Base-by-base conservation (phyloP, 768 basidiomycete species). In the Lactarius sp. region DNA sequence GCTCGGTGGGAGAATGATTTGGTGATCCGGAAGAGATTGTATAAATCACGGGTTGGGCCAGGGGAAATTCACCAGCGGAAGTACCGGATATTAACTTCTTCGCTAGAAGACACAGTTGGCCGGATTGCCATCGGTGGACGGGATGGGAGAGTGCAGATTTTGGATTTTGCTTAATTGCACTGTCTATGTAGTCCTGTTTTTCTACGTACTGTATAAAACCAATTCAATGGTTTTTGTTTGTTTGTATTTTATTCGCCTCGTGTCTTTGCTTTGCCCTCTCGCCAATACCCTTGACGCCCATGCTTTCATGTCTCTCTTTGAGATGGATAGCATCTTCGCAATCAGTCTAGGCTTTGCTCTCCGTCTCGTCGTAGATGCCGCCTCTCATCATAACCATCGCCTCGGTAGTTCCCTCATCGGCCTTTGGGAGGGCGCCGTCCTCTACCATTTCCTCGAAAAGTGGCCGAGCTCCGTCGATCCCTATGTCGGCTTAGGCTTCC, bases 341-440 rank as follows among this genome's bases (percentile, higher is more conserved):
- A 87, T 90, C 69, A 82, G 77, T 61, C 76, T 83, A 54, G 89
- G 89, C 46, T 83, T 91, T 62, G 79, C 75, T 36, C 74, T 90
- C 56, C 88, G 88, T 59, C 74, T 84, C 61, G 77, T 88, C 61
- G 75, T 90, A 64, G 83, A 83, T 73, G 58, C 76, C 33, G 80
- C 82, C 56, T 78, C 77, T 61, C 74, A 78, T 63, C 74, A 81
- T 62, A 80, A 81, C 50, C 73, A 79, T 71, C 81, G 78, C 61
- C 71, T 83, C 59, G 81, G 79, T n/a, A 83, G 85, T 18, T 84
- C 85, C 14, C 79, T 91, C 61, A 77, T 92, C 58, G 90, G 89
- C 8, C 76, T 90, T 20, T 91, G 88, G 87, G 89, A 91, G 73
- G 88, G 90, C 53, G 80, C 87, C 31, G 83, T 90, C 42, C 77